phyloP scores from a whole-genome alignment of 1,284 basidiomycete species.

The Hemileia vastatrix region DNA sequence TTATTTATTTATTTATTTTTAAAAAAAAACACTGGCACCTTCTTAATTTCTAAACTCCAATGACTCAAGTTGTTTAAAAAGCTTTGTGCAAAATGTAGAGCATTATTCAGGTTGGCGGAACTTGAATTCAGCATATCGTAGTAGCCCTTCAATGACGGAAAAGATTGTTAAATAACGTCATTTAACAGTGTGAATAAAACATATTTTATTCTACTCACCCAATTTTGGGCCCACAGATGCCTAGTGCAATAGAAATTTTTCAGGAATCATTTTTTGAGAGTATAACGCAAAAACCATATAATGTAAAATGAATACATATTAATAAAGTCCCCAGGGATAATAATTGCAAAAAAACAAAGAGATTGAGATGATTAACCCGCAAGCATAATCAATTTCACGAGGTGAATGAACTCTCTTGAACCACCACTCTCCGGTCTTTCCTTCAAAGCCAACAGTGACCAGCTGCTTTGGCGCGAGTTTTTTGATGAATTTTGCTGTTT shows the following conservation, averaged over 20 bases:
- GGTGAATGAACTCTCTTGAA: slow-evolving; percentile 27
- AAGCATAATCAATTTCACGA: slow-evolving; percentile 28
- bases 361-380: slow-evolving; percentile 8
- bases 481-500: slow-evolving; percentile 29
- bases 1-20: too few species aligned
- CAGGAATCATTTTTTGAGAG: too few species aligned
- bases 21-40: too few species aligned
- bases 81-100: slow-evolving; percentile 25
- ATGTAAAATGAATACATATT: too few species aligned
- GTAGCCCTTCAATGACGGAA: slow-evolving; percentile 21
- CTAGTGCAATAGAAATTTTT: too few species aligned
- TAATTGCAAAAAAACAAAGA: slow-evolving; percentile 7
- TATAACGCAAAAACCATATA: too few species aligned
- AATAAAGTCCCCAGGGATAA: too few species aligned
- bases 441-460: slow-evolving; percentile 32
- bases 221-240: slow-evolving; percentile 24
- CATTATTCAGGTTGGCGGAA: slow-evolving; percentile 22
- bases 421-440: slow-evolving; percentile 33
- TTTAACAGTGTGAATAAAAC: neutral
- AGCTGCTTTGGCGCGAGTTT: slow-evolving; percentile 29
- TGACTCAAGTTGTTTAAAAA: slow-evolving; percentile 24
- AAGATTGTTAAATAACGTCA: neutral
- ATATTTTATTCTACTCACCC: slow-evolving; percentile 5
- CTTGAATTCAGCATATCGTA: slow-evolving; percentile 30
- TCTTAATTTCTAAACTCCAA: slow-evolving; percentile 18